Evolutionary conservation across 2,329 filamentous ascomycete genomes (phyloP), one percentile per base, ranked within the genome.

Genomic region (Aspergillus oerlinghausenensis): DNA sequence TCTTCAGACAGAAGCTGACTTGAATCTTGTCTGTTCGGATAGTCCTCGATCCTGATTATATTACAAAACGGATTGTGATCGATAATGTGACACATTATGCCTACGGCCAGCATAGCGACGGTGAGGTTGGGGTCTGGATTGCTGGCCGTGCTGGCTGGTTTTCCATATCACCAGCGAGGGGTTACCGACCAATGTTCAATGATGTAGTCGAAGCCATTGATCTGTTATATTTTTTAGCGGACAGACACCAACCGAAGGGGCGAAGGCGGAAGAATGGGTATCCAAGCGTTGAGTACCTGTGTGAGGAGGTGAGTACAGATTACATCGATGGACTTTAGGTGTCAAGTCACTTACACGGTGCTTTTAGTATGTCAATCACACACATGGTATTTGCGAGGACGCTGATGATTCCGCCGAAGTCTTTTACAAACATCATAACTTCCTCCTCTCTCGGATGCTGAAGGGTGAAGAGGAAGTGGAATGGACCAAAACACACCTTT

Each of bases 131-230:
- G 23, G 75, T 87, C 47, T 87, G 85, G 84, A 84, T 84, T 21
- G 79, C 82, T 50, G 84, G 85, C 35, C 75, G 79, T 59, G 82
- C 84, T 42, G 85, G 85, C 54, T 87, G 84, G 84, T 87, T 83
- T 65, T 78, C 79, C 52, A 77, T 88, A 49, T 73, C 74, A 29
- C 83, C 85, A 2, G 73, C 79, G 43, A 75, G 77, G 60, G 74
- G 75, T 1, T 88, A 86, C 67, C 71, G 77, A 58, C 67, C 73
- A 1, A 78, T 79, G 40, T 85, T 80, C 69, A 75, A 79, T 49
- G 77, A 81, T 23, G 86, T 86, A 74, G 73, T 81, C 2, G 79
- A 85, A 67, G 83, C 82, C 1, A 80, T 87, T 38, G 77, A 83
- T 61, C 65, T 85, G 56, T 73, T 86, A 8, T 87, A 86, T 66